These are phyloP conservation scores for Coemansia sp. DNA, from an alignment of 371 early-diverging fungal species.

Conservation along the genomic window DNA sequence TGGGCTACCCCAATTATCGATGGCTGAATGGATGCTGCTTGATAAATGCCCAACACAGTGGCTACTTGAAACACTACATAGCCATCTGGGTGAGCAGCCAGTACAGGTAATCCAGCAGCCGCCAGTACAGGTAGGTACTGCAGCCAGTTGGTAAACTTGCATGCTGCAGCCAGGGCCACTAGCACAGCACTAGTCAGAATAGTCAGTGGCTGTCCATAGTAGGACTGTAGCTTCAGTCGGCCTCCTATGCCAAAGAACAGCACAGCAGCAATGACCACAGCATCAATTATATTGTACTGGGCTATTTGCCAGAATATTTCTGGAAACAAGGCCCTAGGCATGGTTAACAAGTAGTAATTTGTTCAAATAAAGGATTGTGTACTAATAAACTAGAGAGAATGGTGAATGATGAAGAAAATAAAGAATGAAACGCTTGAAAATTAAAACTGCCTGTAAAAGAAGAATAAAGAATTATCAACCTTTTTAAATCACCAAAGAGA, in stretches of 20 bases:
- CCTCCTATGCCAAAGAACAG: not conserved
- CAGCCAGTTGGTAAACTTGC: not conserved
- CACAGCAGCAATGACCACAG: not conserved
- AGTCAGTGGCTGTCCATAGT: not conserved
- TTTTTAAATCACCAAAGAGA: no score
- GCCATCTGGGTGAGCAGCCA: not conserved
- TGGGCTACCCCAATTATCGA: not conserved
- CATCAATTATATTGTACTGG: not conserved
- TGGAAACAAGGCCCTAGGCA: no score
- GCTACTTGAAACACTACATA: not conserved
- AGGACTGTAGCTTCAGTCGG: not conserved
- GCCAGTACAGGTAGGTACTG: not conserved
- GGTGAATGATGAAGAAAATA: no score
- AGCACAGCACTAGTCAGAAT: not conserved
- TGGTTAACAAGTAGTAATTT: no score
- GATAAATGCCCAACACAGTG: not conserved
- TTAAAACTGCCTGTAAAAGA: no score
- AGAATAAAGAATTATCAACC: no score
- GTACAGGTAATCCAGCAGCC: not conserved
- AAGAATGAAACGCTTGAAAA: no score
- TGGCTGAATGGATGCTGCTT: not conserved
- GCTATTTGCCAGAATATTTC: no score
- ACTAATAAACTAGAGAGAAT: no score
- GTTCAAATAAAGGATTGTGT: no score
- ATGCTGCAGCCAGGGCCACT: not conserved